A percentile compares a stretch with the other conserved stretches of the same genome.
Evolutionary conservation across 2,329 filamentous ascomycete genomes (phyloP).

Genomic region (Gnomoniopsis sp.): DNA sequence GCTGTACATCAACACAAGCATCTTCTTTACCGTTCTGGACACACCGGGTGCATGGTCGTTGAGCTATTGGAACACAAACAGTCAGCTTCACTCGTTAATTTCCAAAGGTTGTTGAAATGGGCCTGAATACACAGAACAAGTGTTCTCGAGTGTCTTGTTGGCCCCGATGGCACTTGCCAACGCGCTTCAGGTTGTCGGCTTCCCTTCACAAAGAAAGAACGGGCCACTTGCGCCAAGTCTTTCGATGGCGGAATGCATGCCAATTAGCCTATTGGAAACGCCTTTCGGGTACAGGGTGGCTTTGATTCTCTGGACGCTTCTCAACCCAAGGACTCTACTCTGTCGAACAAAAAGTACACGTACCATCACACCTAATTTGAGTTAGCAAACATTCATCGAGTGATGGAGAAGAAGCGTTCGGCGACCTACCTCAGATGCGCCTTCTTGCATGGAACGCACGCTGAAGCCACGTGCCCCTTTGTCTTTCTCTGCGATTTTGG

Average conservation of each 20-base stretch:
- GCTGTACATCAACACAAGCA: slow-evolving; percentile 76
- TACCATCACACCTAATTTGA: slow-evolving; percentile 58
- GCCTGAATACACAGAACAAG: neutral
- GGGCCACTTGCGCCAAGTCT: neutral
- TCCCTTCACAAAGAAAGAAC: neutral
- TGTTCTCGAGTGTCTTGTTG: neutral
- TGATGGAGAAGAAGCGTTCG: slow-evolving; percentile 10
- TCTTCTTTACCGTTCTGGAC: slow-evolving; percentile 77
- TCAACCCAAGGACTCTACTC: slow-evolving; percentile 15
- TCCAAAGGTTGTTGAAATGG: neutral
- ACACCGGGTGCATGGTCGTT: slow-evolving; percentile 76
- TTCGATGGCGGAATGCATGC: neutral
- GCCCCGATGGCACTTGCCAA: neutral
- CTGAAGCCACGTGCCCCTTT: slow-evolving; percentile 79
- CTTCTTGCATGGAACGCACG: slow-evolving; percentile 81
- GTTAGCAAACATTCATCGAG: slow-evolving; percentile 28
- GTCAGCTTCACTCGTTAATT: neutral
- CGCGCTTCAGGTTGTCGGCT: neutral
- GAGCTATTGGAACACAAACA: slow-evolving; percentile 46
- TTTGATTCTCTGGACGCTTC: neutral
- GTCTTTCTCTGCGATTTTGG: slow-evolving; percentile 64
- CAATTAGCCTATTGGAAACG: neutral
- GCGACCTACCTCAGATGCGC: slow-evolving; percentile 66
- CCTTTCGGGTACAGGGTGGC: neutral
- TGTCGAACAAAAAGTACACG: slow-evolving; percentile 33